A percentile compares a stretch with the other conserved stretches of the same genome.
These are phyloP conservation scores for Penicillium brasilianum DNA, from an alignment of 2,329 filamentous ascomycete species.

Conservation along the genomic window DNA sequence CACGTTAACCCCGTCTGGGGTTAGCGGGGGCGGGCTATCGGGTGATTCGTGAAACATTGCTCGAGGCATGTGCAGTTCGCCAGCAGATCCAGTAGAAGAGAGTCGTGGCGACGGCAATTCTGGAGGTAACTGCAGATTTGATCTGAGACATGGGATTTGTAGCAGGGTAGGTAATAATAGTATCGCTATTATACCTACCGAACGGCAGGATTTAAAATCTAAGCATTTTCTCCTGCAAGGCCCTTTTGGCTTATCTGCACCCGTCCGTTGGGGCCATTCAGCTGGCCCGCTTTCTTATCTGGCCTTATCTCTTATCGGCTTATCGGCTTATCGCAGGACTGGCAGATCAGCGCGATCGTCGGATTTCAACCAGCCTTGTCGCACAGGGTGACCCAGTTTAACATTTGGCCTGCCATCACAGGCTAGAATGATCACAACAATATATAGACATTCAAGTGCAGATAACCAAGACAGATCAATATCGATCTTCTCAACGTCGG, in stretches of 20 bases:
- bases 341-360: no score
- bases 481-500: background rate
- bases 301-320: background rate
- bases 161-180: background rate
- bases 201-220: no score
- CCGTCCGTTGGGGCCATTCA: background rate
- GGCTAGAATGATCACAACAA: background rate
- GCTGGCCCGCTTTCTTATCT: background rate
- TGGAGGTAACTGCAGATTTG: background rate
- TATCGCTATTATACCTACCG: no score
- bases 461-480: background rate
- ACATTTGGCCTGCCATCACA: background rate
- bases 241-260: background rate
- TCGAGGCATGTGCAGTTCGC: background rate
- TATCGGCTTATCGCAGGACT: background rate
- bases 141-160: background rate
- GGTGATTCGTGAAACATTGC: background rate
- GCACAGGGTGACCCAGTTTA: background rate
- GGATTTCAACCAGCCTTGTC: background rate
- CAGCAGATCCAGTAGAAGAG: background rate
- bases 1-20: constrained; percentile 5
- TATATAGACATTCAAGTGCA: background rate
- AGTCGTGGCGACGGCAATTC: background rate
- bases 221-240: no score
- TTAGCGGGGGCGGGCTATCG: constrained; percentile 2